Evolutionary conservation across 345 rosid genomes (phyloP), one percentile per base, ranked within the genome.

Genomic region (Angophora floribunda): DNA sequence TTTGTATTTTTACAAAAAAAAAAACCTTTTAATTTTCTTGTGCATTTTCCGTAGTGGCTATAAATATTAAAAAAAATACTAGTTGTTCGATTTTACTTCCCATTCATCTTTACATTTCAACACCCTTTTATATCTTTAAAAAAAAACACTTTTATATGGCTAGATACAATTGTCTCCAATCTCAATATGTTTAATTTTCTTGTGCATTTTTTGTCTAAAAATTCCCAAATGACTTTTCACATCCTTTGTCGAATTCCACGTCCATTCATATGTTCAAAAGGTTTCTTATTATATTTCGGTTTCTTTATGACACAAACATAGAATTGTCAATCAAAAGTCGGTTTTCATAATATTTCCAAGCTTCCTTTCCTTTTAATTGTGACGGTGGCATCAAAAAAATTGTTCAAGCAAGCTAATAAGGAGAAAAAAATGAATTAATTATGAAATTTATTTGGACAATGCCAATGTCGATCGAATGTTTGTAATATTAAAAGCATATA

Each of bases 121-220:
- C 5, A 11, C 15, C 15, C 10, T 26, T n/a, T n/a, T n/a, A n/a
- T n/a, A n/a, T n/a, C n/a, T n/a, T n/a, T n/a, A n/a, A n/a, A n/a
- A n/a, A n/a, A n/a, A n/a, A n/a, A n/a, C n/a, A n/a, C n/a, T n/a
- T 59, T 11, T 59, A 59, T 28, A 59, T 26, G 15, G 28, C 0
- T 26, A n/a, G 6, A 26, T 6, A 10, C 0, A 0, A 59, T 59
- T 59, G 6, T 59, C 14, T 59, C 3, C 24, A 26, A 0, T 59
- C n/a, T 59, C 10, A 26, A 59, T 59, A 59, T 24, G 24, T 26
- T 26, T 59, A 59, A 26, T 4, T 9, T 59, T 59, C 65, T 26
- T 24, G 50, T 1, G 0, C 7, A 12, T 61, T 12, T 28, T 61
- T 4, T 26, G 1, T 59, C 67, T 1, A 59, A 11, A 59, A 10